Evolutionary conservation across 2,329 filamentous ascomycete species (phyloP), one percentile per base, ranked within the genome.

Genomic region (Hypoxylon sp.): DNA sequence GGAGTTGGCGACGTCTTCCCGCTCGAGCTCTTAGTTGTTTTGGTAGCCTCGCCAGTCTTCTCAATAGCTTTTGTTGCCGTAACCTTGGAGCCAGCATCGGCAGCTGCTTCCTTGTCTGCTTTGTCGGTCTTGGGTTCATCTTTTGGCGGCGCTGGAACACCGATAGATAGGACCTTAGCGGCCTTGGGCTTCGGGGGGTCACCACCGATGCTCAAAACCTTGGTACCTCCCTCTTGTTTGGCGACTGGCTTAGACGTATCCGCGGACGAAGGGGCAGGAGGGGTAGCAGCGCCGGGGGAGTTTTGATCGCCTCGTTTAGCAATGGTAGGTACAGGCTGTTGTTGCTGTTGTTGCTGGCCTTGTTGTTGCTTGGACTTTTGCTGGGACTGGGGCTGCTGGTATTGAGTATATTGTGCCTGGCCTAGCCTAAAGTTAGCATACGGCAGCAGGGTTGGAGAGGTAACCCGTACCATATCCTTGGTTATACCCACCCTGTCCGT

Each of bases 1-100:
- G 93, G 92, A 4, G 91, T 88, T 17, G 95, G 93, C 0, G 94
- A 96, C 2, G 92, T 91, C 78, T 89, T 92, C 61, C 93, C 93
- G 75, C 88, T 88, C 55, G 83, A 79, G 35, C 83, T 82, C 50
- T 86, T 83, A 52, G 82, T 19, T 7, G 70, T 3, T 50, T 76
- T 74, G 19, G 87, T 83, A 59, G 88, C 85, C 78, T 94, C 91
- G 60, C 94, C 93, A 0, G 92, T 91, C 86, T 97, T 97, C 77
- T 97, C 93, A 70, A 98, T 93, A 8, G 95, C 94, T 82, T 98
- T 98, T 55, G 89, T 85, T 3, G 94, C 95, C 1, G 91, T 85
- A n/a, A 92, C 90, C 82, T 98, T 98, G 68, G 94, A 87, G 31
- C 93, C 92, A 29, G 91, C 82, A 48, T 84, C 84, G 54, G 82